Evolutionary conservation across 2,329 filamentous ascomycete genomes (phyloP), one percentile per base, ranked within the genome.

Genomic region (Botrytis fragariae): DNA sequence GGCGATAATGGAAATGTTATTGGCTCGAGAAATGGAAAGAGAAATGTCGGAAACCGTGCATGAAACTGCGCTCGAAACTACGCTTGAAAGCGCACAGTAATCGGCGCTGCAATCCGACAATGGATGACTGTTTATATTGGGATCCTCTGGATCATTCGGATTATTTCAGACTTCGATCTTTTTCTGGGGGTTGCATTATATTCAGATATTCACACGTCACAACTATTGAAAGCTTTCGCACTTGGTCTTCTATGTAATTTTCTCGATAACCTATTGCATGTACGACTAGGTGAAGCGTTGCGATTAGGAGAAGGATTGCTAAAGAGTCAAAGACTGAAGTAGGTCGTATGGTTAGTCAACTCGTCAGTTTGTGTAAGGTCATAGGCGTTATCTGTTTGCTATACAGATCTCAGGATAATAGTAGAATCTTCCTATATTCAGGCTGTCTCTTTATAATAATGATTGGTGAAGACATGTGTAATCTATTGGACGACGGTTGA

Each of bases 171-270:
- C 25, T 0, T 14, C 1, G 10, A 14, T 51, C 14, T 51, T 1
- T 51, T 14, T 14, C 22, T n/a, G 9, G 22, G 22, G 2, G 48
- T 51, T 51, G 10, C 4, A 25, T 51, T 22, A 5, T 25, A 14
- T 14, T 7, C 1, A 51, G 4, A n/a, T 7, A 14, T n/a, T n/a
- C 25, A 51, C 25, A 51, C 14, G 0, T 14, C 14, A 14, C 4
- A n/a, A 51, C 1, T 1, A 6, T 51, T 25, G 12, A 51, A 14
- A 51, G 39, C 48, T 51, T 51, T n/a, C 10, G 0, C 48, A n/a
- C 7, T 1, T n/a, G 12, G 10, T 51, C 25, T n/a, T n/a, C 9
- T 2, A 51, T 4, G 10, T 6, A 25, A 4, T 3, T 51, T 0
- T 1, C 22, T 51, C 4, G 22, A n/a, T n/a, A 25, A 12, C 4